Percentiles rank a stretch among this genome's conserved stretches.
These are phyloP conservation scores for Salvia rosmarinus DNA, from an alignment of 257 asterid genomes.

Conservation along the genomic window DNA sequence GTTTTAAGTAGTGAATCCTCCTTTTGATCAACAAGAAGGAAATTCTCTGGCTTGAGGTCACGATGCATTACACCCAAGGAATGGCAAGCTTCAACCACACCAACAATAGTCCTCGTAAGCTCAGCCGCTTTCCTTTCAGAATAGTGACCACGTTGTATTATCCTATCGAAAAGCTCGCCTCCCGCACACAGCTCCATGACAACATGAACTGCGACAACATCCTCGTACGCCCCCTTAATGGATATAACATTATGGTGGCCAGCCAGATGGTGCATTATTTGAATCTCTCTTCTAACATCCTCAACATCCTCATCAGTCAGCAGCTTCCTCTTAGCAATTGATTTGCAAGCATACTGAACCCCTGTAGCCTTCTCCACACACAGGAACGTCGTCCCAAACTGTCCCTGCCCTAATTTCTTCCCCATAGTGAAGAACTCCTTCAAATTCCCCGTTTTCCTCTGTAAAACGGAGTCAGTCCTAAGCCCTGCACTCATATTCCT, in stretches of 20 bases:
- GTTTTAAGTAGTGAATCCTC: constrained; percentile 76
- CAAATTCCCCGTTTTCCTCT: constrained; percentile 57
- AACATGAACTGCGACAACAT: constrained; percentile 76
- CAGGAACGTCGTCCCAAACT: constrained; percentile 77
- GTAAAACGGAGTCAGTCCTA: constrained; percentile 75
- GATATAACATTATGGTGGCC: constrained; percentile 68
- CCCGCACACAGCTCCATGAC: constrained; percentile 88
- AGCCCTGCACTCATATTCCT: constrained; percentile 92
- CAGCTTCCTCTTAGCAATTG: constrained; percentile 76
- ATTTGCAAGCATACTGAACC: constrained; percentile 76
- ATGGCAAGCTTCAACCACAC: constrained; percentile 80
- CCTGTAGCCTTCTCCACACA: constrained; percentile 63
- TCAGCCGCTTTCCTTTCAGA: constrained; percentile 90
- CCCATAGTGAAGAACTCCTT: constrained; percentile 69
- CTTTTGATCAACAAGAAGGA: constrained; percentile 59
- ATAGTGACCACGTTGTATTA: constrained; percentile 80
- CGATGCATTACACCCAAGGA: constrained; percentile 92
- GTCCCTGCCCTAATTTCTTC: constrained; percentile 78
- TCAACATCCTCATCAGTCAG: constrained; percentile 73
- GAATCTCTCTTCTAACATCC: constrained; percentile 88
- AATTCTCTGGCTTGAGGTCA: constrained; percentile 89
- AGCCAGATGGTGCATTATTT: constrained; percentile 87
- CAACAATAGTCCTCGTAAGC: constrained; percentile 77
- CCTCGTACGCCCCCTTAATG: constrained; percentile 81
- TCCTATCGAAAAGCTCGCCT: constrained; percentile 89